Conservation (phyloP, 1,139 yeast genomes). For the Pichia sp. region DNA sequence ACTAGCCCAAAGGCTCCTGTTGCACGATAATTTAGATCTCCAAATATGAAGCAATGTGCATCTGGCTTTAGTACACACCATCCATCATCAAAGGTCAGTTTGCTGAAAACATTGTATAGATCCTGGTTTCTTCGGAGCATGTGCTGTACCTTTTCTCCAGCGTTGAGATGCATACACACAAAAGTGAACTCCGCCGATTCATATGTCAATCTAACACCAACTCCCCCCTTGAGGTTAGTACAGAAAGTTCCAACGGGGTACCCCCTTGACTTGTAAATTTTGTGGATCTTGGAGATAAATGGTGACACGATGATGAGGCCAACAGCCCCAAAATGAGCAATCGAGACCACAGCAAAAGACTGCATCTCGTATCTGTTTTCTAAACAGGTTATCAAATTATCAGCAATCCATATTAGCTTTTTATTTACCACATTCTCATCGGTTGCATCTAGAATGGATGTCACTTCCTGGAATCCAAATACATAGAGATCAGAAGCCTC, state of each 20-base stretch:
- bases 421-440: slow-evolving; percentile 39
- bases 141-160: slow-evolving; percentile 61
- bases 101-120: slow-evolving; percentile 45
- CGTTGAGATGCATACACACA: slow-evolving; percentile 67
- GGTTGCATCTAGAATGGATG: slow-evolving; percentile 61
- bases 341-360: slow-evolving; percentile 44
- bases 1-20: slow-evolving; percentile 21
- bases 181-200: slow-evolving; percentile 48
- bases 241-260: slow-evolving; percentile 54
- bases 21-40: slow-evolving; percentile 79
- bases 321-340: slow-evolving; percentile 58
- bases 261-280: slow-evolving; percentile 28
- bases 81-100: slow-evolving; percentile 59
- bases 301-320: slow-evolving; percentile 57
- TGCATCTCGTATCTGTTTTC: slow-evolving; percentile 34
- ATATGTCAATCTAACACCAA: slow-evolving; percentile 48
- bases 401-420: slow-evolving; percentile 41
- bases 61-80: slow-evolving; percentile 51
- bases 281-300: slow-evolving; percentile 29
- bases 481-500: slow-evolving; percentile 48
- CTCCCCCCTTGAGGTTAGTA: slow-evolving; percentile 74
- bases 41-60: slow-evolving; percentile 66
- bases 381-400: slow-evolving; percentile 41
- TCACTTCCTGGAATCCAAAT: slow-evolving; percentile 73
- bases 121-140: slow-evolving; percentile 50